Conservation (phyloP, 2,329 filamentous ascomycete genomes). For the Ramularia collo-cygni region DNA sequence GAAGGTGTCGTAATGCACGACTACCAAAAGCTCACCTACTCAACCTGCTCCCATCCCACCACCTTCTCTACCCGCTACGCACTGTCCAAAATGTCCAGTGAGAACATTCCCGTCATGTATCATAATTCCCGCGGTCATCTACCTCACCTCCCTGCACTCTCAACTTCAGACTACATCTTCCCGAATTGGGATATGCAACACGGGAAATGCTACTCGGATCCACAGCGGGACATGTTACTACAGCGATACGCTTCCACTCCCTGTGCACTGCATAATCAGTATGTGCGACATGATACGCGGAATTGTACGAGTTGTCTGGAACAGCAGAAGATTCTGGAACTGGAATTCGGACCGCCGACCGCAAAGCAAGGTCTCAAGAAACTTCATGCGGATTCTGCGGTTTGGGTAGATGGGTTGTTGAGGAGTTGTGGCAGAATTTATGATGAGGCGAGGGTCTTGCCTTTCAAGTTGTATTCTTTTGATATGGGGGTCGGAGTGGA, state of each 20-base stretch:
- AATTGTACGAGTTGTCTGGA: background rate
- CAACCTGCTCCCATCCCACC: too few relatives aligned
- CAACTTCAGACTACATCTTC: too few relatives aligned
- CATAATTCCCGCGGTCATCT: too few relatives aligned
- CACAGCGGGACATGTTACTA: background rate
- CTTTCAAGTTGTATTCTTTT: conserved; percentile 1
- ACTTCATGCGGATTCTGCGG: background rate
- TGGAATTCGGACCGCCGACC: background rate
- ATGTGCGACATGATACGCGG: background rate
- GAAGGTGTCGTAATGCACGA: background rate
- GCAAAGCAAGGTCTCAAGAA: background rate
- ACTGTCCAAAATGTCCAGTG: too few relatives aligned
- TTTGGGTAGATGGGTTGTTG: background rate
- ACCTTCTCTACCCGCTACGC: too few relatives aligned
- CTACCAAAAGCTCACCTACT: background rate
- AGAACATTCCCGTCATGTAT: too few relatives aligned
- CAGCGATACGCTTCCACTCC: background rate
- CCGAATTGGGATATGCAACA: too few relatives aligned
- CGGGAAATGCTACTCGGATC: too few relatives aligned
- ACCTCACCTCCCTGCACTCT: too few relatives aligned
- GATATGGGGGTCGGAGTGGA: background rate
- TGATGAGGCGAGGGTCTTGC: conserved; percentile 1
- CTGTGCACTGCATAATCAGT: background rate
- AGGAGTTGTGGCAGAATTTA: conserved; percentile 2
- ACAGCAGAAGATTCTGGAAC: background rate